phyloP scores from a whole-genome alignment of 768 basidiomycete genomes.

The Boletus subcaerulescens region DNA sequence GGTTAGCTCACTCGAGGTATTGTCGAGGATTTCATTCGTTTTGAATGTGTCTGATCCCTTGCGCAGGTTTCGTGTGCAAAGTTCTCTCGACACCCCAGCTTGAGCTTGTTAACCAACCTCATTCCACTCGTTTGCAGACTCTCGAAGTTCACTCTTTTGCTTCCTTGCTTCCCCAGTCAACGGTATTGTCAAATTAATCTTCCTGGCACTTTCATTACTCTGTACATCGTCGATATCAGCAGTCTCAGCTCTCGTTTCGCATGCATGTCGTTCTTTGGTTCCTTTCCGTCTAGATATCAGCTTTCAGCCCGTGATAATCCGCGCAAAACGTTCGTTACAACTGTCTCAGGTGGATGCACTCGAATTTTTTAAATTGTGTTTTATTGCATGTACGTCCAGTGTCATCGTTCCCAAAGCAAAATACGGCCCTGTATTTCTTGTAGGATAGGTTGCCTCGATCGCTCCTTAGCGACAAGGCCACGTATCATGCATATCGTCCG shows the following conservation, averaged over 20 bases:
- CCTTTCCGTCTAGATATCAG: not conserved
- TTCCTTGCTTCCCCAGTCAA: not conserved
- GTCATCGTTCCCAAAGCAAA: slow-evolving; percentile 7
- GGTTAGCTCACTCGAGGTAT: slow-evolving; percentile 14
- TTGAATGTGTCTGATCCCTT: slow-evolving; percentile 1
- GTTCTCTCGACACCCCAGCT: not conserved
- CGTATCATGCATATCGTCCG: not conserved
- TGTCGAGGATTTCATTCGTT: no score
- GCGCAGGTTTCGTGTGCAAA: not conserved
- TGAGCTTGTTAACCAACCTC: not conserved
- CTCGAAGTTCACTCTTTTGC: not conserved
- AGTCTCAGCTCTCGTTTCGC: slow-evolving; percentile 1
- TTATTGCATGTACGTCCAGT: slow-evolving; percentile 17
- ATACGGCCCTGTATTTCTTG: slow-evolving; percentile 15
- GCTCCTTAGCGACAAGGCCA: not conserved
- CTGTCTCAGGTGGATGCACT: slow-evolving; percentile 16
- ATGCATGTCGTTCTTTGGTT: slow-evolving; percentile 5
- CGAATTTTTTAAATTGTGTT: slow-evolving; percentile 6
- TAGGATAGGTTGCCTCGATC: slow-evolving; percentile 11
- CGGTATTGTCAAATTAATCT: not conserved
- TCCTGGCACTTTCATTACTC: slow-evolving; percentile 2
- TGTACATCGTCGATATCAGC: slow-evolving; percentile 6
- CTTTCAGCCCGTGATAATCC: not conserved
- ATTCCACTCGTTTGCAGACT: not conserved
- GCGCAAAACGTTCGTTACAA: slow-evolving; percentile 13